These are phyloP conservation scores for Marasmius oreades DNA, from an alignment of 1,284 basidiomycete genomes.

Conservation along the genomic window DNA sequence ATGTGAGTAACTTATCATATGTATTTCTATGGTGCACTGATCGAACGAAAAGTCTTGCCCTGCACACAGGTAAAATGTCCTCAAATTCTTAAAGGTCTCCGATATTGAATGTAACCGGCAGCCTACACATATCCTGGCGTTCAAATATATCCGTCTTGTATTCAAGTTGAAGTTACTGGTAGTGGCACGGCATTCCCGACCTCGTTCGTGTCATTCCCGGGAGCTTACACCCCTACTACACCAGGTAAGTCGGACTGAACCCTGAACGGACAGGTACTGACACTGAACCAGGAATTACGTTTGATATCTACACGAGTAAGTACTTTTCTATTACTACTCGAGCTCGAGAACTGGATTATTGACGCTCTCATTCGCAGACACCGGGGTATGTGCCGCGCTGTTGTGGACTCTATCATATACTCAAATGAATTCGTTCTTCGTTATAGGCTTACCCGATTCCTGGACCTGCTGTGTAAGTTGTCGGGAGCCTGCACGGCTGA, in stretches of 20 bases:
- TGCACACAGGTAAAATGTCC: slow-evolving; percentile 32
- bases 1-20: slow-evolving; percentile 35
- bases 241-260: slow-evolving; percentile 29
- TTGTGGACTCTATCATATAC: neutral
- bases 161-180: slow-evolving; percentile 49
- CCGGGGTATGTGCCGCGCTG: neutral
- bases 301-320: slow-evolving; percentile 3
- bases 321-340: no score
- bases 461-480: slow-evolving; percentile 3
- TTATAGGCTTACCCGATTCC: slow-evolving; percentile 1
- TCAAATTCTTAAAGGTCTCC: no score
- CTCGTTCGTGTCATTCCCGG: slow-evolving; percentile 50
- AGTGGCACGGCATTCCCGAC: slow-evolving; percentile 44
- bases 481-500: neutral
- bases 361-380: neutral
- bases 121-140: slow-evolving; percentile 36
- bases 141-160: slow-evolving; percentile 46
- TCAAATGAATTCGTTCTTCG: neutral
- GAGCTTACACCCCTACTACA: slow-evolving; percentile 43
- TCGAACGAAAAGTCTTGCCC: slow-evolving; percentile 30
- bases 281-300: neutral
- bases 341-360: neutral
- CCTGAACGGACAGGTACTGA: neutral
- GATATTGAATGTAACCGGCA: neutral
- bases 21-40: no score